Base-by-base conservation (phyloP, 1,284 basidiomycete genomes). In the Pterulicium gracile region DNA sequence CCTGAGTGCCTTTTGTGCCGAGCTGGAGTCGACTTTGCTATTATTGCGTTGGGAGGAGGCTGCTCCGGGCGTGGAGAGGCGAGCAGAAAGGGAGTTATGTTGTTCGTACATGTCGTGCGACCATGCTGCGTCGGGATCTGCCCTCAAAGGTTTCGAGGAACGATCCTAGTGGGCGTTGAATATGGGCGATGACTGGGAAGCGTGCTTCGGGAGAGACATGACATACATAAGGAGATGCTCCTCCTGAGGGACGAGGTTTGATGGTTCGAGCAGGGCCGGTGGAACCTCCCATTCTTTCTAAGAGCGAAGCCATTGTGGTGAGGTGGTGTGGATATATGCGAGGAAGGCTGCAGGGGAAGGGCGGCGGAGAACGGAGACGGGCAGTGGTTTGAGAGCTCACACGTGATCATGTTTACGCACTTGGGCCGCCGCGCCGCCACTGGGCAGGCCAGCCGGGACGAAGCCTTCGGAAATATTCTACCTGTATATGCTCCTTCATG, bases 61-160 rank as follows among this genome's bases (percentile, higher is more conserved):
- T 4, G 66, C 58, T 4, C 56, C 50, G 3, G 68, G 65, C 17
- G 63, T 61, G 18, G 69, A 69, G 42, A 87, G 60, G 27, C 85
- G 77, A 17, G 79, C 70, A 21, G 74, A 73, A 47, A 87, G 74
- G 2, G 79, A 78, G 55, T 77, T 73, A 48, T 71, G 69, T n/a
- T 67, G 64, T 48, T 80, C 75, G 55, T 67, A 88, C 49, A 85
- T 62, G 61, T 88, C 84, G 56, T 88, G 84, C 46, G 79, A 70
- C 84, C 84, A 88, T 24, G 68, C 65, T 12, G 69, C 67, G 51
- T 88, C 77, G 43, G 77, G 59, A 56, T 88, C 75, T 55, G 78
- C 81, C 58, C 79, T 83, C 35, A 80, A 77, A 12, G 68, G 65
- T 22, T 74, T 70, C 36, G 63, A 62, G 47, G 64, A 58, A 49